These are phyloP conservation scores for Fusarium kyushuense DNA, from an alignment of 2,329 filamentous ascomycete species.

Conservation along the genomic window DNA sequence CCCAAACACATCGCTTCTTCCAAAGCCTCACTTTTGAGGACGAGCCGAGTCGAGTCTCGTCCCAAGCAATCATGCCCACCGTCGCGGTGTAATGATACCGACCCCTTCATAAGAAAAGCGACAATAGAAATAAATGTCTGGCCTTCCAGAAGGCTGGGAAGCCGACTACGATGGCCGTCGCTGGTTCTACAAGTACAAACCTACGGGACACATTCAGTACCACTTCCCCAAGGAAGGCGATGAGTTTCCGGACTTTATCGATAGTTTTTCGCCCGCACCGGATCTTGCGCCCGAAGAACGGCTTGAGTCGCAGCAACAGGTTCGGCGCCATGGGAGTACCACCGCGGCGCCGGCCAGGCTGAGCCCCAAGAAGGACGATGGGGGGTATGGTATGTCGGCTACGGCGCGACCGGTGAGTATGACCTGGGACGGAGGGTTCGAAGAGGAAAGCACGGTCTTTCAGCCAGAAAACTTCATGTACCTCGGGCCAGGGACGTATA, in stretches of 20 bases:
- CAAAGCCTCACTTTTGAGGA: slow-evolving; percentile 18
- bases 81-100: slow-evolving; percentile 32
- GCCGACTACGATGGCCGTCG: slow-evolving; percentile 68
- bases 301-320: slow-evolving; percentile 64
- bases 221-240: slow-evolving; percentile 69
- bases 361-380: slow-evolving; percentile 25
- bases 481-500: slow-evolving; percentile 61
- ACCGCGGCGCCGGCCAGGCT: slow-evolving; percentile 10
- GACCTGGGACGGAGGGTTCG: slow-evolving; percentile 51
- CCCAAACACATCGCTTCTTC: slow-evolving; percentile 21
- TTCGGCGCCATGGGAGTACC: slow-evolving; percentile 53
- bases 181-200: slow-evolving; percentile 69
- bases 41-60: slow-evolving; percentile 2
- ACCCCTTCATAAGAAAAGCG: slow-evolving; percentile 5
- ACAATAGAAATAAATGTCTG: slow-evolving; percentile 46
- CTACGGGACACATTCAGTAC: slow-evolving; percentile 67
- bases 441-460: slow-evolving; percentile 55
- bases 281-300: slow-evolving; percentile 64
- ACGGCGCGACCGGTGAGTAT: slow-evolving; percentile 51
- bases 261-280: slow-evolving; percentile 53
- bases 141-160: slow-evolving; percentile 67
- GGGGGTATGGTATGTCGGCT: slow-evolving; percentile 50
- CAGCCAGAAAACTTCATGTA: slow-evolving; percentile 67
- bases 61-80: slow-evolving; percentile 27
- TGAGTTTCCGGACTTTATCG: slow-evolving; percentile 67